Conservation (phyloP, 768 basidiomycete genomes). For the Rhizopogon vinicolor region DNA sequence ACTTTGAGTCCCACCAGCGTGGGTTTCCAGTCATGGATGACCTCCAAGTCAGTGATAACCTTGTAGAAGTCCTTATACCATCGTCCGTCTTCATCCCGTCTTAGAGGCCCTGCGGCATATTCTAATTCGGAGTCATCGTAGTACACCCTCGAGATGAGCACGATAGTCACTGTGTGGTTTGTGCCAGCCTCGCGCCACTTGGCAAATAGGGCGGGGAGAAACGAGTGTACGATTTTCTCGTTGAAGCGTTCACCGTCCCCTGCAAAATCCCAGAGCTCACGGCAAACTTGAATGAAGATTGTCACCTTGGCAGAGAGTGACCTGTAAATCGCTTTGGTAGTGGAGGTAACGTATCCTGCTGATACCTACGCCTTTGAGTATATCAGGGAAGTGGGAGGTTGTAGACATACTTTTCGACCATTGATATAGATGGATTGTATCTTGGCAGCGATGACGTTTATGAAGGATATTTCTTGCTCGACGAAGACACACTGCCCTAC, state of each 20-base stretch:
- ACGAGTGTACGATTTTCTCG: constrained; percentile 97
- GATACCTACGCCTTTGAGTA: constrained; percentile 48
- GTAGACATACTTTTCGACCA: constrained; percentile 51
- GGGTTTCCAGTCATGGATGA: constrained; percentile 82
- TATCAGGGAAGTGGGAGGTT: not conserved
- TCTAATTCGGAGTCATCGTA: constrained; percentile 79
- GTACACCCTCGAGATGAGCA: constrained; percentile 88
- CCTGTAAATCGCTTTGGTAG: constrained; percentile 87
- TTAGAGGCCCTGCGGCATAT: constrained; percentile 80
- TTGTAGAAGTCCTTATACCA: constrained; percentile 98
- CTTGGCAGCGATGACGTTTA: constrained; percentile 78
- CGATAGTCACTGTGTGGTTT: constrained; percentile 91
- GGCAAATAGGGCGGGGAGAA: constrained; percentile 83
- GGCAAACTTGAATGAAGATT: constrained; percentile 94
- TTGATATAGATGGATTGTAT: constrained; percentile 74
- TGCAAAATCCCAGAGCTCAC: constrained; percentile 95
- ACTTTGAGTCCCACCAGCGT: constrained; percentile 85
- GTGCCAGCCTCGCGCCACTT: constrained; percentile 83
- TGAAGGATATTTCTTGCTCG: constrained; percentile 81
- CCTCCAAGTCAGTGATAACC: constrained; percentile 89
- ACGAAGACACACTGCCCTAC: constrained; percentile 78
- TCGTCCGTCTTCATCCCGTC: constrained; percentile 64
- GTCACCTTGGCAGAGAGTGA: constrained; percentile 90
- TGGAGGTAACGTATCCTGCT: constrained; percentile 72
- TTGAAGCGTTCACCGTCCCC: constrained; percentile 94